Percentiles rank a stretch among this genome's conserved stretches.
Evolutionary conservation across 108 stramenopile species (phyloP).

Genomic region (Cyclotella baltica): DNA sequence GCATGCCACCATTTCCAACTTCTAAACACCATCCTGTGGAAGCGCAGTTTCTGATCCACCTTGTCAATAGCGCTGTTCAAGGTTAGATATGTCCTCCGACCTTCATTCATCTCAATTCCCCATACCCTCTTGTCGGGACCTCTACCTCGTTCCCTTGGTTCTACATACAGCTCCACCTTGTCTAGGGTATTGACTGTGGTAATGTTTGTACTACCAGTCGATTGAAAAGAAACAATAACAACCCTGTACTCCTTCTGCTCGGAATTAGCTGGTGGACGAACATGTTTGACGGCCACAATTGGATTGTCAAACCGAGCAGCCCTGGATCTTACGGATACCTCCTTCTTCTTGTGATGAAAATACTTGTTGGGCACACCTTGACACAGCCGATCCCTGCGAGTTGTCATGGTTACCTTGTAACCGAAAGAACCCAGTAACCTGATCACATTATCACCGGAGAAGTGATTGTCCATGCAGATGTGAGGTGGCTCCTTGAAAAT

Average conservation of each 20-base stretch:
- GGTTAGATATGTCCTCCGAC: conserved; percentile 6
- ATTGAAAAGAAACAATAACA: conserved; percentile 30
- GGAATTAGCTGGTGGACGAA: not conserved
- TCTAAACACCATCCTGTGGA: not conserved
- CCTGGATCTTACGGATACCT: conserved; percentile 2
- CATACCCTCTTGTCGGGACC: conserved; percentile 14
- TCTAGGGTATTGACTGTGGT: conserved; percentile 26
- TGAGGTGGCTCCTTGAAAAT: not conserved
- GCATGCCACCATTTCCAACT: not conserved
- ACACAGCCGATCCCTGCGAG: not conserved
- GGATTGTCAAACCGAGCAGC: conserved; percentile 34
- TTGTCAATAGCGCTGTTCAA: conserved; percentile 15
- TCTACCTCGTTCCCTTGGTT: not conserved
- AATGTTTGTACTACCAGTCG: conserved; percentile 18
- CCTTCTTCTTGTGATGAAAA: not conserved
- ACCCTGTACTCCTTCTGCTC: conserved; percentile 10
- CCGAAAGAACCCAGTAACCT: not conserved
- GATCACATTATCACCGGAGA: not conserved
- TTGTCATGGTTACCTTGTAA: not conserved
- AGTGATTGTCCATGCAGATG: not conserved
- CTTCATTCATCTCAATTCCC: conserved; percentile 35
- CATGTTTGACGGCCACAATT: conserved; percentile 29
- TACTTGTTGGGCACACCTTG: not conserved
- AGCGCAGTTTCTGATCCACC: not conserved
- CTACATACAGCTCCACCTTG: conserved; percentile 3